Evolutionary conservation across 1,139 yeast genomes (phyloP).

Genomic region (Scheffersomyces stambukii): DNA sequence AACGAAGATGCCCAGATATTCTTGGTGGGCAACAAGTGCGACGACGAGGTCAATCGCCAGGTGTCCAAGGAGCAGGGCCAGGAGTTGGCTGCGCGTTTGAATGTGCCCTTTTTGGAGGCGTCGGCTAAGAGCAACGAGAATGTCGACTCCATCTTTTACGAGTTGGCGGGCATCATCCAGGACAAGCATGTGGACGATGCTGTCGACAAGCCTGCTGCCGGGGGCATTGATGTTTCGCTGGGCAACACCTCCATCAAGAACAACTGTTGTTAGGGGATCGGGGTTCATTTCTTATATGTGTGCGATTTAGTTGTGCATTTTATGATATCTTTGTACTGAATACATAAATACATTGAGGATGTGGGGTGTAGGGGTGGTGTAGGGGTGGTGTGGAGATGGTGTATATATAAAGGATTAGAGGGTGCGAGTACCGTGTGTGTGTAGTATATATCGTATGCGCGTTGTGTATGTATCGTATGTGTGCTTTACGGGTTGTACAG

Average conservation of each 20-base stretch:
- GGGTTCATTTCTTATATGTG: too few species aligned
- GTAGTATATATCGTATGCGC: too few species aligned
- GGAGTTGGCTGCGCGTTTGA: conserved; percentile 79
- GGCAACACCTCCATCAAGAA: conserved; percentile 26
- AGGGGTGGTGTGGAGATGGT: too few species aligned
- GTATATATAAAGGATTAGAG: too few species aligned
- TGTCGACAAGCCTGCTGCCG: conserved; percentile 17
- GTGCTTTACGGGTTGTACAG: background rate
- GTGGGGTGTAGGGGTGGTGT: too few species aligned
- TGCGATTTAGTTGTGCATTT: too few species aligned
- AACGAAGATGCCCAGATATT: conserved; percentile 92
- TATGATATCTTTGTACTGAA: too few species aligned
- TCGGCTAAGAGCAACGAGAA: conserved; percentile 91
- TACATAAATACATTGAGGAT: too few species aligned
- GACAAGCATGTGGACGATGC: conserved; percentile 58
- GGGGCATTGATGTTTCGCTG: conserved; percentile 48
- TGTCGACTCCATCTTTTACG: conserved; percentile 88
- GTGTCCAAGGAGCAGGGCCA: conserved; percentile 89
- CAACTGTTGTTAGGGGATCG: conserved; percentile 33
- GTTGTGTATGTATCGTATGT: conserved; percentile 1
- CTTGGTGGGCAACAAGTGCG: conserved; percentile 93
- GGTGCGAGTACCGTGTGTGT: too few species aligned
- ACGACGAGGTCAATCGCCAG: conserved; percentile 71
- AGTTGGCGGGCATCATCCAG: conserved; percentile 83
- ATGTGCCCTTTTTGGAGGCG: conserved; percentile 90